Evolutionary conservation across 768 basidiomycete species (phyloP).

Genomic region (Kockovaella imperatae): DNA sequence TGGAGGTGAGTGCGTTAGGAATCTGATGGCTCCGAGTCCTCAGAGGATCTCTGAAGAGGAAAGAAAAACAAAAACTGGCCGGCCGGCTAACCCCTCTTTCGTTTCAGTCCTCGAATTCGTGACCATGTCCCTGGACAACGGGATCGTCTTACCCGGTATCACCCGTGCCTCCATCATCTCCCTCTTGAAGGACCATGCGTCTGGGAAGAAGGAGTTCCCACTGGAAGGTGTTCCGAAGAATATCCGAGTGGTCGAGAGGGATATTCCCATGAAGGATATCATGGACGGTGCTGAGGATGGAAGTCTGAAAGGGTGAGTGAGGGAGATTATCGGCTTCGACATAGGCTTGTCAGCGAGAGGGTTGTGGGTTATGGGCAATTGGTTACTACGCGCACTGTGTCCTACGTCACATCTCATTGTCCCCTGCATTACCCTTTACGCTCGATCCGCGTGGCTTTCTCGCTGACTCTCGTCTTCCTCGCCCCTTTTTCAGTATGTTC

Average conservation of each 20-base stretch:
- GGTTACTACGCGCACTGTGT: not conserved
- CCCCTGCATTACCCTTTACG: not conserved
- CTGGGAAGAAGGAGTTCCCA: conserved; percentile 23
- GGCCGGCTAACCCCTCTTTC: not conserved
- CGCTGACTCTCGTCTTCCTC: too few species aligned
- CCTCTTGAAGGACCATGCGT: conserved; percentile 23
- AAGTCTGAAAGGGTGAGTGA: conserved; percentile 30
- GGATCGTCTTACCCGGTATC: conserved; percentile 38
- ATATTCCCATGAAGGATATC: conserved; percentile 36
- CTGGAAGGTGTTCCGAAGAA: conserved; percentile 27
- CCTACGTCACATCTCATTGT: not conserved
- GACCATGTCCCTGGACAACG: conserved; percentile 36
- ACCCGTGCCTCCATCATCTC: conserved; percentile 36
- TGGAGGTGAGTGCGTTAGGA: conserved; percentile 17
- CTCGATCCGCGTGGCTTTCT: too few species aligned
- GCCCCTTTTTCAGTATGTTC: conserved; percentile 30
- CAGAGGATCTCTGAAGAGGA: too few species aligned
- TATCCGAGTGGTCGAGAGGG: conserved; percentile 33
- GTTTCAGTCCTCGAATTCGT: conserved; percentile 31
- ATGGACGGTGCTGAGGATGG: conserved; percentile 23
- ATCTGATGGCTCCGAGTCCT: not conserved
- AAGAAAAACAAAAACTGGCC: not conserved
- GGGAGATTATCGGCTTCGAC: not conserved
- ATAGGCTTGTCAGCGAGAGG: not conserved
- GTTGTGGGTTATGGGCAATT: not conserved